phyloP scores from a whole-genome alignment of 2,329 filamentous ascomycete genomes.

The Emergomyces pasteurianus region DNA sequence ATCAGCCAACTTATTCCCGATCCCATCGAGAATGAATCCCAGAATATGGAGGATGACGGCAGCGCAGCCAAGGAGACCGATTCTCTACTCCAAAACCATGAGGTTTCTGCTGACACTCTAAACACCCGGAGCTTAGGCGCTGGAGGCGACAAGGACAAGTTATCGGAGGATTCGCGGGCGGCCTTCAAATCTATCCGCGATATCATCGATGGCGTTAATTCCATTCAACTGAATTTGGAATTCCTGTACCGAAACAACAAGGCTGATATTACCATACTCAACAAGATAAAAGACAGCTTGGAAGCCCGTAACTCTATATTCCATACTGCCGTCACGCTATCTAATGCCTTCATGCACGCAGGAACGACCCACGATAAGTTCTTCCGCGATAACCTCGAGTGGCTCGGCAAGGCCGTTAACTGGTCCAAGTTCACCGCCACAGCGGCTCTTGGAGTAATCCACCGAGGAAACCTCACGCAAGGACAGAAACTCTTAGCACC shows the following conservation, averaged over 20 bases:
- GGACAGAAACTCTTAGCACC: slow-evolving; percentile 88
- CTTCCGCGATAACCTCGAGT: slow-evolving; percentile 95
- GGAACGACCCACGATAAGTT: slow-evolving; percentile 97
- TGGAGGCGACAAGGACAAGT: slow-evolving; percentile 19
- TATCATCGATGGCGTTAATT: slow-evolving; percentile 77
- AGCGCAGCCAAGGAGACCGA: slow-evolving; percentile 47
- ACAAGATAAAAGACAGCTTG: slow-evolving; percentile 90
- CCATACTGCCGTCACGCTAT: slow-evolving; percentile 93
- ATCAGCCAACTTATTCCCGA: slow-evolving; percentile 48
- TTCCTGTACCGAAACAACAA: slow-evolving; percentile 94
- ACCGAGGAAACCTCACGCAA: slow-evolving; percentile 87
- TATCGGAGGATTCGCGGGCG: slow-evolving; percentile 40
- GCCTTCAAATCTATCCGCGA: slow-evolving; percentile 46
- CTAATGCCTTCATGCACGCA: slow-evolving; percentile 98
- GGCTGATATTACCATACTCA: slow-evolving; percentile 80
- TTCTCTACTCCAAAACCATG: slow-evolving; percentile 31
- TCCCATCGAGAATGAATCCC: slow-evolving; percentile 25
- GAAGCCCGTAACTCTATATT: slow-evolving; percentile 97
- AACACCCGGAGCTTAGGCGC: slow-evolving; percentile 30
- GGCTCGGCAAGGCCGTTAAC: slow-evolving; percentile 96
- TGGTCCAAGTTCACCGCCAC: slow-evolving; percentile 99
- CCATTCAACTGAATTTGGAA: slow-evolving; percentile 87
- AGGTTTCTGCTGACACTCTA: slow-evolving; percentile 40
- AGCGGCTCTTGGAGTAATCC: slow-evolving; percentile 89
- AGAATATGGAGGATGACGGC: slow-evolving; percentile 39